These are phyloP conservation scores for Dothistroma septosporum DNA, from an alignment of 2,329 filamentous ascomycete species.

Conservation along the genomic window DNA sequence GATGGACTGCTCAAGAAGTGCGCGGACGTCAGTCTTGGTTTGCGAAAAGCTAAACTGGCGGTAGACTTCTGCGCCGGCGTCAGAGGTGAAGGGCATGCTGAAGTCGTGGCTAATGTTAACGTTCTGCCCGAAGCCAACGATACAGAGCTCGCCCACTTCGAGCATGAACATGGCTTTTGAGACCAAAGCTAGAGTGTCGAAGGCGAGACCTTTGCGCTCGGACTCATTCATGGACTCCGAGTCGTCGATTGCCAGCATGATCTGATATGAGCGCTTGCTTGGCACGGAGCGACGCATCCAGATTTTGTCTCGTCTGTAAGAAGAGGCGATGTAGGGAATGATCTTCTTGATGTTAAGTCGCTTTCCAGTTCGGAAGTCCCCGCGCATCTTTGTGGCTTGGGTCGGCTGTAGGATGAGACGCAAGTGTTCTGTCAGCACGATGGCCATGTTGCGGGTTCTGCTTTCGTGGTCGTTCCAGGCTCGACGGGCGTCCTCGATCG, in stretches of 20 bases:
- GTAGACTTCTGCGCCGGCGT: conserved; percentile 78
- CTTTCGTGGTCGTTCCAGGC: conserved; percentile 84
- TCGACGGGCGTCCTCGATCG: conserved; percentile 57
- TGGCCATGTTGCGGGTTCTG: conserved; percentile 77
- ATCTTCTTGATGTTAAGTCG: conserved; percentile 99
- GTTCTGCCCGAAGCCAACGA: conserved; percentile 81
- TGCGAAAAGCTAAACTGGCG: conserved; percentile 82
- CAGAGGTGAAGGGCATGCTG: conserved; percentile 71
- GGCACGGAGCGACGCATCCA: conserved; percentile 95
- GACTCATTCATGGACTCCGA: conserved; percentile 88
- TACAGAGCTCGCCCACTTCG: conserved; percentile 87
- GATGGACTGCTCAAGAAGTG: conserved; percentile 72
- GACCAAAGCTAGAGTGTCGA: conserved; percentile 91
- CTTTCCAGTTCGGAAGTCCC: conserved; percentile 95
- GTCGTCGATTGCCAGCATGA: conserved; percentile 95
- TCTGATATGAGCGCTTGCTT: conserved; percentile 92
- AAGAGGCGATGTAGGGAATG: conserved; percentile 97
- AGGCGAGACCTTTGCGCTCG: conserved; percentile 71
- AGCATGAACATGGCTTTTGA: conserved; percentile 84
- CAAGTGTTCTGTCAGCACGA: conserved; percentile 88
- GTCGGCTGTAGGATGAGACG: conserved; percentile 93
- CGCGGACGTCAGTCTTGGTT: conserved; percentile 77
- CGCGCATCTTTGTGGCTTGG: conserved; percentile 90
- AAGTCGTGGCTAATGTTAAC: conserved; percentile 85
- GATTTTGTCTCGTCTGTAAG: conserved; percentile 99